Percentiles rank a stretch among this genome's conserved stretches.
These are phyloP conservation scores for Leccinum rimulosum DNA, from an alignment of 768 basidiomycete genomes.

Conservation along the genomic window DNA sequence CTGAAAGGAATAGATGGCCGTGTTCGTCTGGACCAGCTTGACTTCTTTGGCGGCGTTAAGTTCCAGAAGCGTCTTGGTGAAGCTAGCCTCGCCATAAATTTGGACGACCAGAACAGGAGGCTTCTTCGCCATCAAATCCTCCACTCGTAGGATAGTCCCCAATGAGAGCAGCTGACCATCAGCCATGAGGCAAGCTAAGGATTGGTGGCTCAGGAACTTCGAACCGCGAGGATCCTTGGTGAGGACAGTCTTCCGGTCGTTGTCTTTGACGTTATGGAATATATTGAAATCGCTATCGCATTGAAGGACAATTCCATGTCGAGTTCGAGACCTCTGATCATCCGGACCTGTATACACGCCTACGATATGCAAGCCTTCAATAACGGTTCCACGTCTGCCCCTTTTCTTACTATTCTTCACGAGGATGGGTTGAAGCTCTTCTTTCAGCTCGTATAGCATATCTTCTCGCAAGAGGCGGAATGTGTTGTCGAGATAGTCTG, in stretches of 20 bases:
- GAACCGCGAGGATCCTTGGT: constrained; percentile 34
- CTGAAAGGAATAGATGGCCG: constrained; percentile 60
- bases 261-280: constrained; percentile 31
- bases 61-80: constrained; percentile 37
- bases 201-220: constrained; percentile 51
- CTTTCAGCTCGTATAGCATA: constrained; percentile 55
- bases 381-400: constrained; percentile 34
- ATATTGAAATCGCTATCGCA: constrained; percentile 37
- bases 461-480: constrained; percentile 66
- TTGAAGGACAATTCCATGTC: constrained; percentile 42
- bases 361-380: constrained; percentile 38
- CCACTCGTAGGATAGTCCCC: constrained; percentile 52
- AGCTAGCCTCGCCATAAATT: constrained; percentile 43
- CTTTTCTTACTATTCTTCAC: constrained; percentile 37
- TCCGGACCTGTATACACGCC: constrained; percentile 35
- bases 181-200: constrained; percentile 49
- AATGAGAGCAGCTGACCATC: constrained; percentile 51
- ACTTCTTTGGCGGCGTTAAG: constrained; percentile 38
- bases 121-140: constrained; percentile 45
- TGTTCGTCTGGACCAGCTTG: constrained; percentile 56
- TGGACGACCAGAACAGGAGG: constrained; percentile 54
- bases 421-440: constrained; percentile 47
- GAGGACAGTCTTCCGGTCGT: constrained; percentile 38
- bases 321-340: constrained; percentile 29
- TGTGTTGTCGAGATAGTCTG: constrained; percentile 61